phyloP scores from a whole-genome alignment of 2,329 filamentous ascomycete species.

The Raffaelea ambrosiae region DNA sequence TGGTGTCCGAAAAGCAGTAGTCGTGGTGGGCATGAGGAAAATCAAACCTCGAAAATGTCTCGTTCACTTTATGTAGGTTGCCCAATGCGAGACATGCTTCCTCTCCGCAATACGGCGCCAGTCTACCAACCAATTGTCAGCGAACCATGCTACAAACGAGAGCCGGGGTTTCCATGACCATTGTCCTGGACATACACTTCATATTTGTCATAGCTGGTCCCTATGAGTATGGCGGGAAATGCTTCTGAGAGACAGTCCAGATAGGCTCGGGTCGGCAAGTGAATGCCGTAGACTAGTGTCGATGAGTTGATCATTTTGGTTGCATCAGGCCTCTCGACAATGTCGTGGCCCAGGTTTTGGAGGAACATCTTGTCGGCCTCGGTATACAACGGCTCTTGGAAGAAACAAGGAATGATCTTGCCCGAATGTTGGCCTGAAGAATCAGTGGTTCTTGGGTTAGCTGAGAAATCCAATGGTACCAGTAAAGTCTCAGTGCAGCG shows the following conservation, averaged over 20 bases:
- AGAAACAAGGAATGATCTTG: slow-evolving; percentile 31
- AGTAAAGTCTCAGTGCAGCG: no score
- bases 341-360: slow-evolving; percentile 41
- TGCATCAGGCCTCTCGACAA: slow-evolving; percentile 42
- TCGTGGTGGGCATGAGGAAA: slow-evolving; percentile 31
- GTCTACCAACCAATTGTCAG: slow-evolving; percentile 1
- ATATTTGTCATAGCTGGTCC: slow-evolving; percentile 44
- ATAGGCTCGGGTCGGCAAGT: slow-evolving; percentile 49
- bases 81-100: not conserved
- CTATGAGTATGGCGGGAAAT: slow-evolving; percentile 48
- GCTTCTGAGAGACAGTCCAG: slow-evolving; percentile 35
- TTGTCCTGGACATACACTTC: slow-evolving; percentile 29
- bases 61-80: slow-evolving; percentile 3
- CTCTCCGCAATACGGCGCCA: slow-evolving; percentile 1
- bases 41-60: slow-evolving; percentile 18
- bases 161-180: no score
- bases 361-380: slow-evolving; percentile 42
- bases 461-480: no score
- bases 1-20: slow-evolving; percentile 30
- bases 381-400: slow-evolving; percentile 48
- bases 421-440: not conserved
- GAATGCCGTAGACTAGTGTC: slow-evolving; percentile 54
- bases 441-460: no score
- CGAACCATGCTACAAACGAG: not conserved
- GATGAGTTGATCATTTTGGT: slow-evolving; percentile 38